Evolutionary conservation across 2,329 filamentous ascomycete species (phyloP).

Genomic region (Nigrospora oryzae): DNA sequence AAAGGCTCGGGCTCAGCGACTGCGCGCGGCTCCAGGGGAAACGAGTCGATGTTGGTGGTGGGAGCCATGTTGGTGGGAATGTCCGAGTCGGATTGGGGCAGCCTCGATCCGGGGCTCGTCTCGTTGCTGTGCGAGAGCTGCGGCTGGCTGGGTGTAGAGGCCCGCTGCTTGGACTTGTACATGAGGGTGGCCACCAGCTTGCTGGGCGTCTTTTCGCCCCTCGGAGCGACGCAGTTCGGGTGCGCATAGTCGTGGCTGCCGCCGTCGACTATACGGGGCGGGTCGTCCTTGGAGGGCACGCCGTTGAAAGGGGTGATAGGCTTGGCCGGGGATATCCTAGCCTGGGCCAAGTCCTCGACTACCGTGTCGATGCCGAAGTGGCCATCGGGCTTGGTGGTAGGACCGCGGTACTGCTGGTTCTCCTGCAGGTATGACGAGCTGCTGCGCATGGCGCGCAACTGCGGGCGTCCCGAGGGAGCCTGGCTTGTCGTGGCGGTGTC

Average conservation of each 20-base stretch:
- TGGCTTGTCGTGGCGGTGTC: neutral
- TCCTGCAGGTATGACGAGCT: slow-evolving; percentile 56
- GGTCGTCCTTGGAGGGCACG: slow-evolving; percentile 49
- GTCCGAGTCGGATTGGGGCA: slow-evolving; percentile 27
- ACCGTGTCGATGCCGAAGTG: slow-evolving; percentile 58
- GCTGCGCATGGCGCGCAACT: slow-evolving; percentile 46
- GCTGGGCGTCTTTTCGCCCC: slow-evolving; percentile 34
- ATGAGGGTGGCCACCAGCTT: slow-evolving; percentile 55
- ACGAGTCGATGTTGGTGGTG: slow-evolving; percentile 47
- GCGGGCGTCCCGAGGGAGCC: slow-evolving; percentile 30
- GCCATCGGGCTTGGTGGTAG: slow-evolving; percentile 37
- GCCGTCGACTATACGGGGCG: slow-evolving; percentile 53
- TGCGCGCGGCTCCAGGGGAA: slow-evolving; percentile 51
- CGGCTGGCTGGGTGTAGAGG: slow-evolving; percentile 2
- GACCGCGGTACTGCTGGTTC: slow-evolving; percentile 55
- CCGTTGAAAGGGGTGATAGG: slow-evolving; percentile 46
- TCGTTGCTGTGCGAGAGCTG: slow-evolving; percentile 16
- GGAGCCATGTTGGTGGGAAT: slow-evolving; percentile 50
- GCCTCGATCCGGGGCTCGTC: slow-evolving; percentile 24
- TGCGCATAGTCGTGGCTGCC: slow-evolving; percentile 55
- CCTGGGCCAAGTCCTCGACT: slow-evolving; percentile 43
- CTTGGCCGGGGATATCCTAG: slow-evolving; percentile 29
- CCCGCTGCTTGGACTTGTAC: slow-evolving; percentile 38
- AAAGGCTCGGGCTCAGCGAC: slow-evolving; percentile 46
- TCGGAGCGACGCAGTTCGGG: slow-evolving; percentile 48